phyloP scores from a whole-genome alignment of 176 grass and related monocot genomes.

The Elymus sibiricus region DNA sequence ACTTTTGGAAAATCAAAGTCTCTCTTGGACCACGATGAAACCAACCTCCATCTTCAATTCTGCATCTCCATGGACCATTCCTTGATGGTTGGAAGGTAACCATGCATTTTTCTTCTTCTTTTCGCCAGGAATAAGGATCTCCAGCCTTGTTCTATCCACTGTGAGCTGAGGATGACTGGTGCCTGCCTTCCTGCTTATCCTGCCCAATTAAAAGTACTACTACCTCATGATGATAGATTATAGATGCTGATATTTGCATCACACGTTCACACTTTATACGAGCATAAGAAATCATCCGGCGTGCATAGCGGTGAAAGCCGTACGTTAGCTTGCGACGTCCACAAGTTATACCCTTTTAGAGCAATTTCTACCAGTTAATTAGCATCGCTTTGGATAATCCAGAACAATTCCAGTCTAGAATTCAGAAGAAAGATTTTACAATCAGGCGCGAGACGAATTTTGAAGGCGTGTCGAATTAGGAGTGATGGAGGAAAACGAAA shows the following conservation, averaged over 20 bases:
- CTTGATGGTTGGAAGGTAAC: neutral
- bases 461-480: neutral
- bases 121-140: neutral
- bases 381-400: constrained; percentile 15
- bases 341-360: neutral
- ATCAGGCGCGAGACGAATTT: neutral
- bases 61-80: neutral
- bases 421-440: neutral
- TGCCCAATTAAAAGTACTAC: neutral
- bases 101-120: neutral
- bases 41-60: neutral
- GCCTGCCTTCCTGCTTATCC: neutral
- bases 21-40: neutral
- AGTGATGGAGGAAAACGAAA: constrained; percentile 13
- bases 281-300: neutral
- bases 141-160: neutral
- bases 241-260: neutral
- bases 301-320: neutral
- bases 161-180: neutral
- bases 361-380: neutral
- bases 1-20: neutral
- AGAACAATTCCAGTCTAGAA: neutral
- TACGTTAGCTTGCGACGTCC: neutral
- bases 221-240: neutral
- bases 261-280: constrained; percentile 2